Conservation (phyloP, 2,329 filamentous ascomycete genomes). For the Nemania diffusa region DNA sequence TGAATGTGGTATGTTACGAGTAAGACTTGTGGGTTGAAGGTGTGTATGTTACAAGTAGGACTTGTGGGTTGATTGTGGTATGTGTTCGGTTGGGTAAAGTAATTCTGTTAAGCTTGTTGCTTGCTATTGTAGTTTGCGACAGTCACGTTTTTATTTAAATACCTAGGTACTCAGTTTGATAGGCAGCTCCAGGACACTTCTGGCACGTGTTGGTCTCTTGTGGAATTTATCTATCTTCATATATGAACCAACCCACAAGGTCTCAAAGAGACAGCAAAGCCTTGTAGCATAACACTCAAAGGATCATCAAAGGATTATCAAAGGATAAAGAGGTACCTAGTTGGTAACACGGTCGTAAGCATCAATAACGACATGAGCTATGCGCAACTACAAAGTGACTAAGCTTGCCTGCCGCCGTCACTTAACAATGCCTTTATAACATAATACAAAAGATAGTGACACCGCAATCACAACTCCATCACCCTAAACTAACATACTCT, state of each 20-base stretch:
- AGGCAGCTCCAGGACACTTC: not conserved
- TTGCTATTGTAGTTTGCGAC: not conserved
- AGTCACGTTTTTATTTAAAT: not conserved
- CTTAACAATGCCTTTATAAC: conserved; percentile 14
- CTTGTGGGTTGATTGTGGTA: not conserved
- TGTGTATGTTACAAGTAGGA: not conserved
- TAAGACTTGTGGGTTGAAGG: not conserved
- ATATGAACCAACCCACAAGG: not conserved
- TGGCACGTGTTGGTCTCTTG: not conserved
- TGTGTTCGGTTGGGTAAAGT: not conserved
- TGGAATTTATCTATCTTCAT: not conserved
- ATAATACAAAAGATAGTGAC: conserved; percentile 25
- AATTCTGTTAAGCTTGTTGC: not conserved
- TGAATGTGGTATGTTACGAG: not conserved
- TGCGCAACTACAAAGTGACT: conserved; percentile 21
- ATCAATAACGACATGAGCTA: conserved; percentile 25
- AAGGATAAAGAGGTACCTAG: not conserved
- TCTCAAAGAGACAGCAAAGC: conserved; percentile 9
- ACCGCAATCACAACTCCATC: conserved; percentile 34
- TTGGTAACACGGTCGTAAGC: conserved; percentile 18
- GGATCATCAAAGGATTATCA: not conserved
- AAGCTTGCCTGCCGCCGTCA: conserved; percentile 22
- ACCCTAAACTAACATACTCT: conserved; percentile 24
- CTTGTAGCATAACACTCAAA: not conserved
- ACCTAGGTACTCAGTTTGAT: not conserved